Percentiles rank a stretch among this genome's conserved stretches.
phyloP scores from a whole-genome alignment of 768 basidiomycete genomes.

The Epithele typhae region DNA sequence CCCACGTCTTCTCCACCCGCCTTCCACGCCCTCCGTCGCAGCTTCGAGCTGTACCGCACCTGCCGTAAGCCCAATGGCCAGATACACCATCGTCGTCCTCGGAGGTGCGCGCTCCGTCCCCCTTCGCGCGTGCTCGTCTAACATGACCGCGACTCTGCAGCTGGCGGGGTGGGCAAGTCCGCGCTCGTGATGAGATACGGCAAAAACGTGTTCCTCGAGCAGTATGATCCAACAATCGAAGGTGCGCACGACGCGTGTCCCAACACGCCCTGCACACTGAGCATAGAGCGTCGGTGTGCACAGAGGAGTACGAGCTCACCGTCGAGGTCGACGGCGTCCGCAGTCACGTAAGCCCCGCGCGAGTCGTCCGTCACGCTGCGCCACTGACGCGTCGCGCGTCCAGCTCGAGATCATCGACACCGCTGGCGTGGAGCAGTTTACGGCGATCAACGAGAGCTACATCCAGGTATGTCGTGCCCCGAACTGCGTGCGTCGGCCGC shows the following conservation, averaged over 20 bases:
- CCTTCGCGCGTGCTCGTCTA: too few relatives aligned
- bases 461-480: slow-evolving; percentile 54
- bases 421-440: slow-evolving; percentile 85
- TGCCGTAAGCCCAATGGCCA: too few relatives aligned
- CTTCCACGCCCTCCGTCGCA: too few relatives aligned
- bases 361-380: background rate
- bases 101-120: slow-evolving; percentile 49
- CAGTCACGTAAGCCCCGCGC: slow-evolving; percentile 46
- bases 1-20: too few relatives aligned
- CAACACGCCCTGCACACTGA: background rate
- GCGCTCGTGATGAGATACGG: slow-evolving; percentile 80
- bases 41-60: too few relatives aligned
- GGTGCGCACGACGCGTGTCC: slow-evolving; percentile 36
- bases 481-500: background rate
- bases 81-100: slow-evolving; percentile 64
- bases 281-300: background rate
- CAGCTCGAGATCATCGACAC: slow-evolving; percentile 82
- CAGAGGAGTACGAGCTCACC: slow-evolving; percentile 71
- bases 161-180: slow-evolving; percentile 87
- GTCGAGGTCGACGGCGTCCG: slow-evolving; percentile 54
- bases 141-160: slow-evolving; percentile 31
- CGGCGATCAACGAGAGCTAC: slow-evolving; percentile 73
- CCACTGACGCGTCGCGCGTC: background rate
- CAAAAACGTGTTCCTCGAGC: slow-evolving; percentile 65
- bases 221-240: slow-evolving; percentile 84